Evolutionary conservation across 257 asterid species (phyloP), one percentile per base, ranked within the genome.

Genomic region (Solanum tarapatanum): DNA sequence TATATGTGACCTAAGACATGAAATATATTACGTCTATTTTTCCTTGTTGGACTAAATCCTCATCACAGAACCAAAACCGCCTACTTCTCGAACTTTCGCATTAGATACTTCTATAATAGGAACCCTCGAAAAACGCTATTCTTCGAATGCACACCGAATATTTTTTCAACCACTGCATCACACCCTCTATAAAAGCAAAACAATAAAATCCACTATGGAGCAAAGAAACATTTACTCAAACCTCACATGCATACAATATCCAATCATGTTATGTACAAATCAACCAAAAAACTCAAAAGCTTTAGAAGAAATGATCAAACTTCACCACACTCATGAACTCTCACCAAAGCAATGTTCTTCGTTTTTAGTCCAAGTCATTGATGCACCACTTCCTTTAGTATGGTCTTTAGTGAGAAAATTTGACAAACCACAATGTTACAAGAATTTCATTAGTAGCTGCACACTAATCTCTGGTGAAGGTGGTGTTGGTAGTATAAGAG

Each of bases 351-450:
- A 87, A 82, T 93, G 93, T 87, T 75, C 86, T 87, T 94, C 97
- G 17, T 4, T 33, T 26, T 75, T 90, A 4, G 89, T 87, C 45
- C 94, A 92, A 37, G 36, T 36, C 1, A 92, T 93, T 32, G 72
- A 91, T 85, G 94, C 94, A 14, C 94, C 95, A 39, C 91, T 92
- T 41, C 85, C 91, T 11, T 83, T 92, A 1, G 94, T 92, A 24
- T 94, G 94, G 95, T 93, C 94, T 75, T 2, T 94, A 7, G 88
- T 92, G 5, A 86, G 92, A 4, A 41, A 84, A 4, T 93, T 94
- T 90, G 89, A 80, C 55, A 83, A 68, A 51, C 97, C 95, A 8
- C 92, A 90, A 86, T 74, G 92, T 28, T 94, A 93, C 91, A 93
- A 92, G 68, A 90, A 11, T 79, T 93, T 93, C 84, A 76, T 92